These are phyloP conservation scores for Linum trigynum DNA, from an alignment of 345 rosid genomes.

Conservation along the genomic window DNA sequence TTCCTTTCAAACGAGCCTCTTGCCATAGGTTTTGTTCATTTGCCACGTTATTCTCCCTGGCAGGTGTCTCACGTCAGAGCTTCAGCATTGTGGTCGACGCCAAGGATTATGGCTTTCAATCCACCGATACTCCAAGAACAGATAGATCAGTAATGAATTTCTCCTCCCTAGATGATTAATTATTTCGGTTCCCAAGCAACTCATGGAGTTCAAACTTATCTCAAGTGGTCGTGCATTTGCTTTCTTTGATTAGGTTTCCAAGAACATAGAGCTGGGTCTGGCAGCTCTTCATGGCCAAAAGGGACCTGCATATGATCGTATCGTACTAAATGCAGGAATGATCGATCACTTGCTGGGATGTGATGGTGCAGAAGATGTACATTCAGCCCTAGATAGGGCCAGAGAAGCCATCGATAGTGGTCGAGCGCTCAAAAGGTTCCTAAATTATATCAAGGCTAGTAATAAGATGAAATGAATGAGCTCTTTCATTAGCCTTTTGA, in stretches of 20 bases:
- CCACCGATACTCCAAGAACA: constrained; percentile 81
- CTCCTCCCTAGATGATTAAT: neutral
- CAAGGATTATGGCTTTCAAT: constrained; percentile 71
- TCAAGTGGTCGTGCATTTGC: neutral
- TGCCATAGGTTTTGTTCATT: neutral
- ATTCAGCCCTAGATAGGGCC: constrained; percentile 66
- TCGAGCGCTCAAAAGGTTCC: constrained; percentile 57
- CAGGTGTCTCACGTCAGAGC: constrained; percentile 73
- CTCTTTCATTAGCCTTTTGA: neutral
- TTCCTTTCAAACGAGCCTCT: neutral
- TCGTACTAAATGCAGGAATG: constrained; percentile 79
- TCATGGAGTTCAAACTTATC: neutral
- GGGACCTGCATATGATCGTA: constrained; percentile 88
- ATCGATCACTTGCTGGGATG: constrained; percentile 86
- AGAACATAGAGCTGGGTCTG: constrained; percentile 81
- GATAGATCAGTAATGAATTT: constrained; percentile 64
- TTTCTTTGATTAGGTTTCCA: constrained; percentile 41
- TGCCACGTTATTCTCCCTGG: neutral
- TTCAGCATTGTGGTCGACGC: constrained; percentile 84
- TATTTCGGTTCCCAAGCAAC: neutral
- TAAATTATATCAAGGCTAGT: constrained; percentile 73
- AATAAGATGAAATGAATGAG: constrained; percentile 25
- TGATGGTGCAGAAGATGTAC: constrained; percentile 64
- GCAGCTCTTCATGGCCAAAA: constrained; percentile 67
- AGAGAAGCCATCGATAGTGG: constrained; percentile 91